These are phyloP conservation scores for Aspergillus melleus DNA, from an alignment of 2,329 filamentous ascomycete genomes.

Conservation along the genomic window DNA sequence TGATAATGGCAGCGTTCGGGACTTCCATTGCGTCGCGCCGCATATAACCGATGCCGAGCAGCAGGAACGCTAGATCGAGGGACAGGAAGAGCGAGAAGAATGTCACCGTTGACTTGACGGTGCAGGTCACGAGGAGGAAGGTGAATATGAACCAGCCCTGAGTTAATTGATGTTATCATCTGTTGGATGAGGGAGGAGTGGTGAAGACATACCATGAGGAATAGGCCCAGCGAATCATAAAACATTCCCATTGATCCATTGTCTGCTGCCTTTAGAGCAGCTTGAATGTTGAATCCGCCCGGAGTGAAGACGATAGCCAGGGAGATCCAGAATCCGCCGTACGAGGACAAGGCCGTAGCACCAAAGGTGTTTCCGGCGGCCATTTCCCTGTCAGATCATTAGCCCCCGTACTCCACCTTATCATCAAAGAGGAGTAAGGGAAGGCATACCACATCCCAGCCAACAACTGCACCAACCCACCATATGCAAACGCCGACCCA, in stretches of 20 bases:
- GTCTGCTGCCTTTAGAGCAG: conserved; percentile 41
- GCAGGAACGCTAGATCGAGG: conserved; percentile 70
- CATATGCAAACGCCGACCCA: conserved; percentile 68
- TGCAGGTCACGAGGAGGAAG: conserved; percentile 67
- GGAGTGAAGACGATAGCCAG: conserved; percentile 69
- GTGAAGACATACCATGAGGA: conserved; percentile 55
- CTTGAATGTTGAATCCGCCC: conserved; percentile 59
- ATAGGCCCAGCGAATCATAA: conserved; percentile 65
- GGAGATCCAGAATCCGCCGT: conserved; percentile 78
- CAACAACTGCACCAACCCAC: conserved; percentile 70
- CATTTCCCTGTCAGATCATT: conserved; percentile 63
- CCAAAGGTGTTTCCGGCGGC: conserved; percentile 77
- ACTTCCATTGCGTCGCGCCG: conserved; percentile 45
- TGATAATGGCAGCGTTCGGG: conserved; percentile 53
- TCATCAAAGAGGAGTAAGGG: background rate
- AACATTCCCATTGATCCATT: conserved; percentile 41
- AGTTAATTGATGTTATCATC: too few relatives aligned
- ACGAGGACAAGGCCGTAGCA: conserved; percentile 73
- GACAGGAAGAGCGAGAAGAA: conserved; percentile 74
- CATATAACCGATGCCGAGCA: conserved; percentile 64
- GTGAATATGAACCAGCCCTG: conserved; percentile 86
- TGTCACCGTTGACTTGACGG: conserved; percentile 70
- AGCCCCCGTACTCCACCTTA: background rate
- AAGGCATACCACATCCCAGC: conserved; percentile 73
- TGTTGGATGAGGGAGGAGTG: too few relatives aligned